Conservation (phyloP, 2,329 filamentous ascomycete genomes). For the Fusarium bulbicola region DNA sequence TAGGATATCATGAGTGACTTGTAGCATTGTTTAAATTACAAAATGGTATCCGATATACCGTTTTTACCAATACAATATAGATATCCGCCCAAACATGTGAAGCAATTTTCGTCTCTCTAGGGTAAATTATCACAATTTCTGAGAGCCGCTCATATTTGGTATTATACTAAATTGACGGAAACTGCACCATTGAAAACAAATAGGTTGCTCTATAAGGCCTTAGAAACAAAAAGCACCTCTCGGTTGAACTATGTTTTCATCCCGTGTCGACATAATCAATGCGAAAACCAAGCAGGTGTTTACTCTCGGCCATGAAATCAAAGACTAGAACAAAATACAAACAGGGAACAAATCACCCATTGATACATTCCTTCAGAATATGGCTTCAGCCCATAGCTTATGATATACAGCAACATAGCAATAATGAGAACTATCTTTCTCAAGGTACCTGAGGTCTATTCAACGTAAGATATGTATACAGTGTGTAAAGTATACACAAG, state of each 20-base stretch:
- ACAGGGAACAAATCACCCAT: no score
- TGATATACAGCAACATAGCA: no score
- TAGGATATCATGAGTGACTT: no score
- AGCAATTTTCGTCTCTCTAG: not conserved
- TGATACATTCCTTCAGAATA: not conserved
- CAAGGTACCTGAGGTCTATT: not conserved
- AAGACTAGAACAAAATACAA: no score
- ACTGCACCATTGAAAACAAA: not conserved
- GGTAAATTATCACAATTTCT: not conserved
- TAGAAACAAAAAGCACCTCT: not conserved
- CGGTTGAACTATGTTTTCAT: not conserved
- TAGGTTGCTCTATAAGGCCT: not conserved
- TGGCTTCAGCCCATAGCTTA: not conserved
- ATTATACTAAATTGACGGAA: not conserved
- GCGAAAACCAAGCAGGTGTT: not conserved
- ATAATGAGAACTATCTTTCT: not conserved
- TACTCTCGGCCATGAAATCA: no score
- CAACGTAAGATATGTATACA: not conserved
- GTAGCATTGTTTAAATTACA: not conserved
- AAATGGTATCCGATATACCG: not conserved
- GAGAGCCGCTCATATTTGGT: not conserved
- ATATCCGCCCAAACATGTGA: not conserved
- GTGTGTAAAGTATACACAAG: not conserved
- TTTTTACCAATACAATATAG: no score
- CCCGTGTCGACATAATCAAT: not conserved